Base-by-base conservation (phyloP, 2,329 filamentous ascomycete species). In the Neopestalotiopsis rosae region DNA sequence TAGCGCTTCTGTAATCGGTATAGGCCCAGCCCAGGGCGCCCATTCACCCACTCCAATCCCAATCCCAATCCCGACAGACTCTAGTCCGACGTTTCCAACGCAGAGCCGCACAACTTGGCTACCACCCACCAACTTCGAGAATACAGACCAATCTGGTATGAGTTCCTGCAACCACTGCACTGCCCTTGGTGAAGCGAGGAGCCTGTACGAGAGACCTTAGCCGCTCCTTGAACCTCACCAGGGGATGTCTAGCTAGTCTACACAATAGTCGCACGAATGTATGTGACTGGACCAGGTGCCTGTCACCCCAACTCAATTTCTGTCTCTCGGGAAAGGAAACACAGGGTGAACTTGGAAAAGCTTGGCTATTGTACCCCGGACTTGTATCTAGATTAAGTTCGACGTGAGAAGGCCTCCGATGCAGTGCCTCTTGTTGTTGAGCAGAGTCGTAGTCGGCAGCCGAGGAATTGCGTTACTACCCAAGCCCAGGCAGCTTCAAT, bases 331-430 rank as follows among this genome's bases (percentile, higher is more conserved):
- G 14, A 28, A 28, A 28, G 24, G 20, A 58, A 56, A 58, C 49
- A 57, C 45, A 49, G 49, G 64, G 17, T 28, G 34, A 38, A 38
- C 34, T 7, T 38, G 34, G 34, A 34, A 28, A 66, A 66, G 64
- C 49, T 66, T 66, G 45, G 64, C 64, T 30, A 38, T 10, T 38
- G 34, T 38, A 49, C 64, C 42, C 64, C 64, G 32, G 34, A 65
- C 30, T 62, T 12, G 30, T 38, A 40, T 20, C 28, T 40, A 10
- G 3, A 62, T 34, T 32, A 20, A 9, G n/a, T 12, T 28, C 3
- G 9, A 20, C 20, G 45, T 20, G 14, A 52, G 24, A 52, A 17
- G 45, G 45, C 45, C n/a, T 52, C 45, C 45, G 45, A 52, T 17
- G 45, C 45, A n/a, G 45, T 52, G 45, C 45, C 6, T 9, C 34